These are phyloP conservation scores for Xylariaceae sp. DNA, from an alignment of 2,329 filamentous ascomycete genomes.

Conservation along the genomic window DNA sequence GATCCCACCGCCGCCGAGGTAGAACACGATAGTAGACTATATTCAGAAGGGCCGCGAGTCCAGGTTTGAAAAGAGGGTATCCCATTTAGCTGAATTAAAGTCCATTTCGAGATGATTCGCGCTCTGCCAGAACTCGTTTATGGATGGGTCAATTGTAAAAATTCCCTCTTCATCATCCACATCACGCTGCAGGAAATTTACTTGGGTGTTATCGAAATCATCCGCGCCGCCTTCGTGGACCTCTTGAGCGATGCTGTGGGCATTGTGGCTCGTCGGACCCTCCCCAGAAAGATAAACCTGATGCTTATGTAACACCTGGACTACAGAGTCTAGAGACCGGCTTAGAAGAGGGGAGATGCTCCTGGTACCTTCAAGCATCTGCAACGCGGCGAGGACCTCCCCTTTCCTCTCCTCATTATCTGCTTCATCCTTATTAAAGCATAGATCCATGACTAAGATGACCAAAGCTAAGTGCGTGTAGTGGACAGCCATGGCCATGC, in stretches of 20 bases:
- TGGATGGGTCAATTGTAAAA: neutral
- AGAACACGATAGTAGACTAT: too few species aligned
- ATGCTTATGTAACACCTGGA: constrained; percentile 20
- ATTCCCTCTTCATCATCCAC: neutral
- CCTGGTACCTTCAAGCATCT: constrained; percentile 20
- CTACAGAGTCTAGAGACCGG: constrained; percentile 17
- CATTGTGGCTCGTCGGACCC: neutral
- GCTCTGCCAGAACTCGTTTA: constrained; percentile 10
- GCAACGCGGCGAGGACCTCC: constrained; percentile 19
- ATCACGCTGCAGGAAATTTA: neutral
- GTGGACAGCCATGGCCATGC: constrained; percentile 30
- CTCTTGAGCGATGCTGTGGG: neutral
- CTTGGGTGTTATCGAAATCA: neutral
- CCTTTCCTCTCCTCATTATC: constrained; percentile 18
- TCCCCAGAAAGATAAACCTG: constrained; percentile 13
- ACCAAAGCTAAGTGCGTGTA: constrained; percentile 30
- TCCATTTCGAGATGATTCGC: neutral
- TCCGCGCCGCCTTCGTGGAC: neutral
- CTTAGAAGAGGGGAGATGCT: constrained; percentile 18
- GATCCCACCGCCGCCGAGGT: too few species aligned
- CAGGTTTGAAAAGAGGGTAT: constrained; percentile 6
- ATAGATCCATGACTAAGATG: constrained; percentile 32
- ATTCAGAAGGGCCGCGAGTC: constrained; percentile 2
- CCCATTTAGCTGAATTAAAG: constrained; percentile 3
- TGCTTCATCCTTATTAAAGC: constrained; percentile 27